Percentiles rank a stretch among this genome's conserved stretches.
These are phyloP conservation scores for Tylopilus felleus DNA, from an alignment of 768 basidiomycete genomes.

Conservation along the genomic window DNA sequence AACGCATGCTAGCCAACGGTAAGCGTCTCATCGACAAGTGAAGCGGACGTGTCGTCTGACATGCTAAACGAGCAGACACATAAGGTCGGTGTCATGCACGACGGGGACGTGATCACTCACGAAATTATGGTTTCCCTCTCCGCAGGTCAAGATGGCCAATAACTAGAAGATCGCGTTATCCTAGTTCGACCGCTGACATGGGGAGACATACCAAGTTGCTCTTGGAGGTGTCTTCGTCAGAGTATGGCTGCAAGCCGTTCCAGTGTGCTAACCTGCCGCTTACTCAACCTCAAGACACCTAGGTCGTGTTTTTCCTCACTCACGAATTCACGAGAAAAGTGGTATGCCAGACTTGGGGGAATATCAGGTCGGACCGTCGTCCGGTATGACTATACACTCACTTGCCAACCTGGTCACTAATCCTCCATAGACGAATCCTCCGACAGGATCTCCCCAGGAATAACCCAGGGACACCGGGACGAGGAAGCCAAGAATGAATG, in stretches of 20 bases:
- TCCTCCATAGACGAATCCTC: conserved; percentile 9
- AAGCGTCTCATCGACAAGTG: not conserved
- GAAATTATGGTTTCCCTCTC: conserved; percentile 14
- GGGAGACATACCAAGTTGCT: conserved; percentile 3
- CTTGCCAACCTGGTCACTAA: conserved; percentile 9
- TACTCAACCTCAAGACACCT: not conserved
- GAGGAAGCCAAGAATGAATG: conserved; percentile 1
- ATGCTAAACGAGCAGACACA: conserved; percentile 2
- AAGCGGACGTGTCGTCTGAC: conserved; percentile 1
- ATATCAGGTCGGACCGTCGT: not conserved
- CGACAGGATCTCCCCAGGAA: conserved; percentile 9
- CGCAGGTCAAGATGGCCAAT: conserved; percentile 11
- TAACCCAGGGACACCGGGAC: conserved; percentile 1
- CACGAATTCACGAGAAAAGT: conserved; percentile 12
- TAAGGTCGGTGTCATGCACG: not conserved
- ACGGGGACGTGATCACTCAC: not conserved
- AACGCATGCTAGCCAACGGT: conserved; percentile 9
- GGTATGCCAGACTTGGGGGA: conserved; percentile 5
- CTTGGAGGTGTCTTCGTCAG: conserved; percentile 12
- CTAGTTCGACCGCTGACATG: not conserved
- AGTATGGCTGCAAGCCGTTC: conserved; percentile 11
- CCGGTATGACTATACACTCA: not conserved
- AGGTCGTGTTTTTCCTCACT: not conserved
- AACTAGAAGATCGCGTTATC: conserved; percentile 3
- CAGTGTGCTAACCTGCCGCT: conserved; percentile 8